phyloP scores from a whole-genome alignment of 805 yeast genomes.

The Brettanomyces custersianus region DNA sequence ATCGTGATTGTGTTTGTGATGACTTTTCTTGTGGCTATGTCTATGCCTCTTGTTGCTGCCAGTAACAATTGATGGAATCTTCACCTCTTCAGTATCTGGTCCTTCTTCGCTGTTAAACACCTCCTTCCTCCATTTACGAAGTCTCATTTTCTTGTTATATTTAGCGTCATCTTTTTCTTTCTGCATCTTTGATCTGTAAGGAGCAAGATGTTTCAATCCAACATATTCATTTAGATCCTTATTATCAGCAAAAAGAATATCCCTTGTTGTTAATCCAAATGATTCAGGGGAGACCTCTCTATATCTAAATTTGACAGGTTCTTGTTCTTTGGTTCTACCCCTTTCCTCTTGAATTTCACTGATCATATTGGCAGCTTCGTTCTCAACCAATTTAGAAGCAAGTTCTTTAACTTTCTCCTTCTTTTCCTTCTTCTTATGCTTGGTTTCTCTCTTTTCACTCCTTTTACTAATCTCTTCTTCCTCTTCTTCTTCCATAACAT shows the following conservation, averaged over 20 bases:
- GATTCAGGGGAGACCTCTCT: slow-evolving; percentile 94
- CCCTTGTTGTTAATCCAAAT: slow-evolving; percentile 78
- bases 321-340: slow-evolving; percentile 45
- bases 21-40: slow-evolving; percentile 3
- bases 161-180: slow-evolving; percentile 73
- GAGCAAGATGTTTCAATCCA: slow-evolving; percentile 88
- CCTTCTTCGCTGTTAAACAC: slow-evolving; percentile 58
- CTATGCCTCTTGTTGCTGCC: slow-evolving; percentile 6
- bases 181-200: slow-evolving; percentile 72
- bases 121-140: slow-evolving; percentile 84
- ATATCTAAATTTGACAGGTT: slow-evolving; percentile 61
- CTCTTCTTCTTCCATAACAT: slow-evolving; percentile 56
- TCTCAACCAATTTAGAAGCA: slow-evolving; percentile 28
- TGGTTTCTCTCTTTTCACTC: slow-evolving; percentile 29
- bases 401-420: slow-evolving; percentile 47
- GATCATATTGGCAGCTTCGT: slow-evolving; percentile 52
- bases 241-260: slow-evolving; percentile 86
- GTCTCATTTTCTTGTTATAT: slow-evolving; percentile 69
- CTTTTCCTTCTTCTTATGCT: slow-evolving; percentile 44
- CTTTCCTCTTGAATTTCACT: slow-evolving; percentile 64
- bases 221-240: slow-evolving; percentile 72
- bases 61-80: slow-evolving; percentile 21
- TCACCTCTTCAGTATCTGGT: slow-evolving; percentile 8
- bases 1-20: not conserved
- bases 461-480: slow-evolving; percentile 11